phyloP scores from a whole-genome alignment of 2,329 filamentous ascomycete species.

The Sporothrix mexicana region DNA sequence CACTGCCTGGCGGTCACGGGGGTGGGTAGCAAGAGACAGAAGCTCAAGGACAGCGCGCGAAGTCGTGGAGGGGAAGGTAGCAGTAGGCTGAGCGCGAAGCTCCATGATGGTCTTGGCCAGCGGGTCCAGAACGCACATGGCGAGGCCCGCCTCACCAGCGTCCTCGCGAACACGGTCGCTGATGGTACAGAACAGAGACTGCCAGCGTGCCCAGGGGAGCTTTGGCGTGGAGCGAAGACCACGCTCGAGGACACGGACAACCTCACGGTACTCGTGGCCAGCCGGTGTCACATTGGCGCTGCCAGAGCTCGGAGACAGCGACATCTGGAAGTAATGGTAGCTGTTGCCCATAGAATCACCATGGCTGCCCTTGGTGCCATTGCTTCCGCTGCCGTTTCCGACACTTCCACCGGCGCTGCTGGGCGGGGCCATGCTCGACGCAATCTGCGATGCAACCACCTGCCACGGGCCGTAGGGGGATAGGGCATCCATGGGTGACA shows the following conservation, averaged over 20 bases:
- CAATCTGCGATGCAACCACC: conserved; percentile 55
- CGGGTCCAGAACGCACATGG: conserved; percentile 72
- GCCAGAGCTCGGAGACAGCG: conserved; percentile 26
- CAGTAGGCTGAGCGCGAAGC: conserved; percentile 40
- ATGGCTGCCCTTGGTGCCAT: conserved; percentile 12
- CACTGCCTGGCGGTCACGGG: conserved; percentile 65
- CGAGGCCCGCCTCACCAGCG: conserved; percentile 70
- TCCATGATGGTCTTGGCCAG: conserved; percentile 63
- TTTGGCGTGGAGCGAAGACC: conserved; percentile 60
- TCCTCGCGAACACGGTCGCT: conserved; percentile 64
- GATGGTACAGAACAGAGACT: conserved; percentile 62
- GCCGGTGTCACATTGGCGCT: conserved; percentile 52
- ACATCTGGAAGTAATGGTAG: conserved; percentile 30
- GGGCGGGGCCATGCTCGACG: conserved; percentile 49
- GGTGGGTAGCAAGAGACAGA: conserved; percentile 57
- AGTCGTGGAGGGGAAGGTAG: conserved; percentile 40
- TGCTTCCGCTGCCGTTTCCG: conserved; percentile 27
- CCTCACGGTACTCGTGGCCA: conserved; percentile 72
- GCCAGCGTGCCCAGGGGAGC: conserved; percentile 56
- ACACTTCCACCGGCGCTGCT: background rate
- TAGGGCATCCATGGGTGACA: conserved; percentile 53
- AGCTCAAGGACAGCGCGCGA: conserved; percentile 51
- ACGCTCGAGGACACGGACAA: conserved; percentile 69
- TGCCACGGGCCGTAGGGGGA: conserved; percentile 59
- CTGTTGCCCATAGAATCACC: background rate